Base-by-base conservation (phyloP, 164 flowering plant species). In the Vitis rupestris region DNA sequence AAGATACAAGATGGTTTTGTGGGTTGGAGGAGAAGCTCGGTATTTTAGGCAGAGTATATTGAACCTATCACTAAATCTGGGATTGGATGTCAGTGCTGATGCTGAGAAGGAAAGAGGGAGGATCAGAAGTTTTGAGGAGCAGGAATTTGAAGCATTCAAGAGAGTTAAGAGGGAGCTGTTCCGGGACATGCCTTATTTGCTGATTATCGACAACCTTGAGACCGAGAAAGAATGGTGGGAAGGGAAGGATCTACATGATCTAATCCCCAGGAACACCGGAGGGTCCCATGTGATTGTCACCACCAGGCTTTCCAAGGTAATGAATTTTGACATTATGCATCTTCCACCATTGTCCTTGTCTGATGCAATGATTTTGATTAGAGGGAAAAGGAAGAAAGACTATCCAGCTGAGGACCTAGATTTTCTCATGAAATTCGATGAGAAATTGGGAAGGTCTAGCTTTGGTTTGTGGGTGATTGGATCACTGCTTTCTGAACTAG, bases 221-320 rank as follows among this genome's bases (percentile, higher is more conserved):
- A 80, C 87, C 2, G 95, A 90, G 74, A 86, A 74, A 65, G 98
- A 93, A 67, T 91, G 97, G 97, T 89, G 97, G 94, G 98, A 93
- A 65, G 93, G 89, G 61, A 90, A 87, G 76, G 93, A 86, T 80
- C 70, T 91, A 16, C 86, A 86, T 64, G 92, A 93, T 65, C 69
- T 91, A 74, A 88, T 91, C 12, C 97, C 97, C 8, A 82, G 91
- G 72, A 90, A 83, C 75, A 90, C 95, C 0, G 94, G 91, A n/a
- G 95, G 88, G 2, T 79, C 91, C 59, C 95, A 93, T 75, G 90
- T 93, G 19, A 88, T 93, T 52, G 74, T 93, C 68, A 93, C 97
- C 0, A 88, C 94, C 2, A 75, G 91, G 59, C 84, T 91, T 6
- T 72, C 88, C 10, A 88, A 82, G 71, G 88, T 91, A 57, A 87